phyloP scores from a whole-genome alignment of 176 grass and related monocot genomes.

The Lolium perenne region DNA sequence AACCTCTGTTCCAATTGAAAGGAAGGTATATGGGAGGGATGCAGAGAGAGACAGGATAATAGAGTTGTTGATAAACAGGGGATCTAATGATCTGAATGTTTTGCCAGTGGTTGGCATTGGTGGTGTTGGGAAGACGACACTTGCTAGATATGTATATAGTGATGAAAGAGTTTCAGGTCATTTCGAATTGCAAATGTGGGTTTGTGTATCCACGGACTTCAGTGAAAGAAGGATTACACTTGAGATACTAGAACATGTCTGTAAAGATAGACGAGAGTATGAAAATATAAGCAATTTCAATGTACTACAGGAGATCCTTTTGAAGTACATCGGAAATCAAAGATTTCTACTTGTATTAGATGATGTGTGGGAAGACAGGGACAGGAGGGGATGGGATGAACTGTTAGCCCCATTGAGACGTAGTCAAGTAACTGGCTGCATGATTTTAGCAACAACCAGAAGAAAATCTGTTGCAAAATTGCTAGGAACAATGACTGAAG shows the following conservation, averaged over 20 bases:
- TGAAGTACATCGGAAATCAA: conserved; percentile 9
- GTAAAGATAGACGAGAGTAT: neutral
- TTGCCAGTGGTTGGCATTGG: conserved; percentile 48
- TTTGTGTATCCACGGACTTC: conserved; percentile 40
- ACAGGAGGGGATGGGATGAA: conserved; percentile 28
- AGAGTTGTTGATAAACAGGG: conserved; percentile 4
- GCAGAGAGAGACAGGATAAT: conserved; percentile 44
- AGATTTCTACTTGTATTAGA: conserved; percentile 54
- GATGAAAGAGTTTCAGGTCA: conserved; percentile 26
- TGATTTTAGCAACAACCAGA: conserved; percentile 50
- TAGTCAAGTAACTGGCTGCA: conserved; percentile 5
- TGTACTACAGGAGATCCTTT: conserved; percentile 9
- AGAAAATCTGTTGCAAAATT: conserved; percentile 23
- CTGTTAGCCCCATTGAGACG: conserved; percentile 45
- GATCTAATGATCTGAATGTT: conserved; percentile 26
- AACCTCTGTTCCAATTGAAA: conserved; percentile 35
- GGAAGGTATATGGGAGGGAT: conserved; percentile 42
- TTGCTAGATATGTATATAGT: conserved; percentile 35
- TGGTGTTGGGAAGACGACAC: conserved; percentile 54
- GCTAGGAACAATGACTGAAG: conserved; percentile 4
- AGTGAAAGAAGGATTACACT: neutral
- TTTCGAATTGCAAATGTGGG: conserved; percentile 51
- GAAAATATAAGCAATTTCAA: neutral
- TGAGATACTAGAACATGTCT: conserved; percentile 30
- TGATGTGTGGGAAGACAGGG: conserved; percentile 45